Evolutionary conservation across 116 monocot genomes (phyloP).

Genomic region (Phalaenopsis hybrid): DNA sequence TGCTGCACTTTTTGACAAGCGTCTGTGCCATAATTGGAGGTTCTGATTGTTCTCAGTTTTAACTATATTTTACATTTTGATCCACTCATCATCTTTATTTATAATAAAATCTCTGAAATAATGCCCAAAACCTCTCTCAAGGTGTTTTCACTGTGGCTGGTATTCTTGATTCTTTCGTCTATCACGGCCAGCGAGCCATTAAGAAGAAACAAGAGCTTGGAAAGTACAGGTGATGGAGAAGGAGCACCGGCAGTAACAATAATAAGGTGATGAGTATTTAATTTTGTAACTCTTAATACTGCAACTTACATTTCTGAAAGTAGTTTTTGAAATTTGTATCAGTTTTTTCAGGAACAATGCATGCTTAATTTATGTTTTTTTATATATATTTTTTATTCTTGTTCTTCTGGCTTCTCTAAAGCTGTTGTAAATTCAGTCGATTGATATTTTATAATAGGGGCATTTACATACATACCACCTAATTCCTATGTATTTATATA

Average conservation of each 20-base stretch:
- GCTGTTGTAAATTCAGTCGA: no score
- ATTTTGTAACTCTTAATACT: background rate
- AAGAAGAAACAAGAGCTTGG: conserved; percentile 94
- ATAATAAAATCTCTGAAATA: background rate
- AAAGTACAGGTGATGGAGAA: conserved; percentile 49
- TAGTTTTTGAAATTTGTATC: background rate
- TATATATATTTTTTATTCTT: background rate
- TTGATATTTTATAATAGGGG: no score
- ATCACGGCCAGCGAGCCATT: conserved; percentile 83
- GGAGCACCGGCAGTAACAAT: background rate
- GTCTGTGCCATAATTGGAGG: conserved; percentile 92
- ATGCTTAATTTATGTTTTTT: background rate
- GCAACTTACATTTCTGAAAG: background rate
- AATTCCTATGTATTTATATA: no score
- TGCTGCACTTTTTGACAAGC: conserved; percentile 86
- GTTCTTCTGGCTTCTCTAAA: background rate
- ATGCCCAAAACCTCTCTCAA: conserved; percentile 12
- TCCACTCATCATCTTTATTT: background rate
- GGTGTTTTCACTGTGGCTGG: conserved; percentile 94
- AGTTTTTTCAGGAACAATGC: background rate
- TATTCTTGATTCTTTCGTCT: conserved; percentile 82
- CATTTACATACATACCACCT: no score
- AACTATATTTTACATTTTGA: background rate
- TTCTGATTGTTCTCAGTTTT: conserved; percentile 4
- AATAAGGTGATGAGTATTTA: background rate